Base-by-base conservation (phyloP, 2,329 filamentous ascomycete genomes). In the Paraphaeosphaeria sporulosa region DNA sequence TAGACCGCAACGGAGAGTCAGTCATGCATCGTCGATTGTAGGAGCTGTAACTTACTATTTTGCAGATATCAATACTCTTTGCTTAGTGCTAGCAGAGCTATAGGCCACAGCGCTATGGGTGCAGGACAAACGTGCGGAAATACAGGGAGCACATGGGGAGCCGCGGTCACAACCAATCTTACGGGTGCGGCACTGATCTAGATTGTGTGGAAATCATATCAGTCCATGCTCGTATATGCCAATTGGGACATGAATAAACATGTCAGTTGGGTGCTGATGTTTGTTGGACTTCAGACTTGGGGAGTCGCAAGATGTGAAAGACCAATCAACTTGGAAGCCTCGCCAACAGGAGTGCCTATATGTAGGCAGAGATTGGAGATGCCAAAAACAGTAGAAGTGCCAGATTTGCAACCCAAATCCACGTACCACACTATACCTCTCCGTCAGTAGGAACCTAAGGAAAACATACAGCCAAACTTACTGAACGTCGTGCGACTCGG, bases 21-120 rank as follows among this genome's bases (percentile, higher is more conserved):
- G 44, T 6, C 25, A 4, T 47, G 12, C 12, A 15, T 21, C 27
- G 13, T 12, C 10, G 12, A 62, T 30, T 15, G 4, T 12, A 47
- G 13, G 10, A 12, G 23, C 40, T 30, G 27, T 9, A 17, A 47
- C 44, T 2, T 30, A 79, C 78, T 79, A 79, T 64, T 78, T 60
- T 34, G 74, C 63, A 6, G 77, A 78, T 38, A 79, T 72, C 42
- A 77, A 55, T 1, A 78, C 69, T 34, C 78, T 72, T 53, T 78
- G 77, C 52, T 72, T 78, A 0, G 71, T 48, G 10, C 66, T 19
- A 15, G 51, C 58, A n/a, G 63, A 36, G 15, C 63, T 73, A 0
- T 71, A 61, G 1, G 71, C 65, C 7, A 79, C 62, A 0, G 66
- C 46, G 17, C 76, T 78, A 44, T 79, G 75, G 1, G 72, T 78